Evolutionary conservation across 768 basidiomycete genomes (phyloP).

Genomic region (Gyrodon lividus): DNA sequence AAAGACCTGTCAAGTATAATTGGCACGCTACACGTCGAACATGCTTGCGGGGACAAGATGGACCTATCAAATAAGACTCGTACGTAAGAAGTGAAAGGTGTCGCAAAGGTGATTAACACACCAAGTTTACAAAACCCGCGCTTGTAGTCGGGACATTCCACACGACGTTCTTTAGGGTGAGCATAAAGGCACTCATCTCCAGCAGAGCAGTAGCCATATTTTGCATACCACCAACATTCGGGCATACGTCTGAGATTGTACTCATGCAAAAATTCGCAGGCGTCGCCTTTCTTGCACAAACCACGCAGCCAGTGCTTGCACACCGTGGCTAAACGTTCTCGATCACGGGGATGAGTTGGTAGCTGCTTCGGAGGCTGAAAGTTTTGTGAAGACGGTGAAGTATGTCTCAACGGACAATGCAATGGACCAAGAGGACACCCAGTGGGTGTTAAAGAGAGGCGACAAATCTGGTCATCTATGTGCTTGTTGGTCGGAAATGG

Average conservation of each 20-base stretch:
- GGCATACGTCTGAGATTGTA: slow-evolving; percentile 98
- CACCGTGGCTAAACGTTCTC: slow-evolving; percentile 85
- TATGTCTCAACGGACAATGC: slow-evolving; percentile 91
- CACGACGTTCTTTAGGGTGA: slow-evolving; percentile 86
- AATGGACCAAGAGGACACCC: slow-evolving; percentile 92
- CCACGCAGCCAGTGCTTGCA: slow-evolving; percentile 99
- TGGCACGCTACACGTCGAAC: slow-evolving; percentile 90
- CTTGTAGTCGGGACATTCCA: slow-evolving; percentile 94
- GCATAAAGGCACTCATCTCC: slow-evolving; percentile 98
- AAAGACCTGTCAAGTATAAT: slow-evolving; percentile 88
- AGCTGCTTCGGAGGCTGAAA: slow-evolving; percentile 85
- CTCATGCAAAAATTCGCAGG: slow-evolving; percentile 98
- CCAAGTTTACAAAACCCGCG: slow-evolving; percentile 95
- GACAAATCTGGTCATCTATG: slow-evolving; percentile 92
- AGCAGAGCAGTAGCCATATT: slow-evolving; percentile 95
- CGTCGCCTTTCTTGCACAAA: slow-evolving; percentile 96
- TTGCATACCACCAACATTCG: slow-evolving; percentile 98
- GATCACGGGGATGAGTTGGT: slow-evolving; percentile 79
- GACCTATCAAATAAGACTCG: slow-evolving; percentile 50
- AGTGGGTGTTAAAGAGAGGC: slow-evolving; percentile 72
- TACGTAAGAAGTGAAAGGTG: slow-evolving; percentile 4
- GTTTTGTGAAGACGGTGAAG: slow-evolving; percentile 81
- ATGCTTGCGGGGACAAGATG: slow-evolving; percentile 88
- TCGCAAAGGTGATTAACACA: slow-evolving; percentile 35
- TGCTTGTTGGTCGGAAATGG: slow-evolving; percentile 6